phyloP scores from a whole-genome alignment of 805 yeast species.

The Wickerhamomyces queroliae region DNA sequence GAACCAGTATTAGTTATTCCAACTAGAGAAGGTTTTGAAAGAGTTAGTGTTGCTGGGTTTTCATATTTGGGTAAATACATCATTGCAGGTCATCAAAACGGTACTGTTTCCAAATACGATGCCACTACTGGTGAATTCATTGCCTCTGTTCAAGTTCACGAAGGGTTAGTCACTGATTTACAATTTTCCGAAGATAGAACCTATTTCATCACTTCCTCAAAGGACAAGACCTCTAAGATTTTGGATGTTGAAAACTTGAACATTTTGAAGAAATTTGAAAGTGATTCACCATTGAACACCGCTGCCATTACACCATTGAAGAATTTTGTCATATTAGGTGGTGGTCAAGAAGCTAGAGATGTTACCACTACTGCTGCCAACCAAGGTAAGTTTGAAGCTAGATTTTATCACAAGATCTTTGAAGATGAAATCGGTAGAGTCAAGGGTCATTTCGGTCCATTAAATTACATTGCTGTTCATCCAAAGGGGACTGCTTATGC shows the following conservation, averaged over 20 bases:
- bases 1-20: constrained; percentile 57
- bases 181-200: constrained; percentile 85
- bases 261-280: constrained; percentile 64
- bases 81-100: constrained; percentile 86
- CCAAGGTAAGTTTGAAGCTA: constrained; percentile 95
- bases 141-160: constrained; percentile 60
- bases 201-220: constrained; percentile 87
- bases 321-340: constrained; percentile 90
- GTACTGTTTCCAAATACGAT: constrained; percentile 75
- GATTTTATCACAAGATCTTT: constrained; percentile 92
- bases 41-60: constrained; percentile 84
- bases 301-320: constrained; percentile 93
- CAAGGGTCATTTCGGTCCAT: constrained; percentile 98
- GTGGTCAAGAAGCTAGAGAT: constrained; percentile 99
- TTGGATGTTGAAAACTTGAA: constrained; percentile 74
- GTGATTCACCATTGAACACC: constrained; percentile 93
- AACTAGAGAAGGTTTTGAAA: constrained; percentile 54
- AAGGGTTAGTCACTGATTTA: constrained; percentile 74
- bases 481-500: constrained; percentile 92
- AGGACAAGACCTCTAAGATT: constrained; percentile 80
- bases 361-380: constrained; percentile 94
- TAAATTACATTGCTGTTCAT: constrained; percentile 88
- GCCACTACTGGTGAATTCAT: constrained; percentile 68
- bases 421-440: constrained; percentile 96
- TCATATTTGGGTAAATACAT: constrained; percentile 67